Conservation (phyloP, 495 filamentous ascomycete genomes). For the Bacidia rubella region DNA sequence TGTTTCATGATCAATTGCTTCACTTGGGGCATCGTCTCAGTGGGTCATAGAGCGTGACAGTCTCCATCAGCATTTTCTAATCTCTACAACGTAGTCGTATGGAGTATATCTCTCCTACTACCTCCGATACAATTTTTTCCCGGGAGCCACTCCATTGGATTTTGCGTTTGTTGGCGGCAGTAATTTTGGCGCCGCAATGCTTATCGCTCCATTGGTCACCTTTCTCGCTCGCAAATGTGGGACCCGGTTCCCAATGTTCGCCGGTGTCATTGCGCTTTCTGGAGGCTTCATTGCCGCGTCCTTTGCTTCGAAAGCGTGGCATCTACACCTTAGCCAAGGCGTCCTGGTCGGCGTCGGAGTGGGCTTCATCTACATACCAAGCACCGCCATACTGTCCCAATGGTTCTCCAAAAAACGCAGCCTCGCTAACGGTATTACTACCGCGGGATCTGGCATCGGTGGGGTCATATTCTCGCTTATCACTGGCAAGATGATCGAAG, state of each 20-base stretch:
- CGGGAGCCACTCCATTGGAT: conserved; percentile 28
- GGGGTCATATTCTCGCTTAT: conserved; percentile 38
- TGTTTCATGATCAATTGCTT: conserved; percentile 42
- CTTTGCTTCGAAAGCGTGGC: conserved; percentile 34
- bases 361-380: conserved; percentile 37
- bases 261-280: conserved; percentile 30
- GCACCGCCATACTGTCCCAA: conserved; percentile 33
- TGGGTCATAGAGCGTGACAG: conserved; percentile 10
- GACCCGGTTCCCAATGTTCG: conserved; percentile 26
- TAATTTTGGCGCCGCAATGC: conserved; percentile 33
- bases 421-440: conserved; percentile 36
- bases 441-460: conserved; percentile 36
- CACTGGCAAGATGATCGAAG: conserved; percentile 32
- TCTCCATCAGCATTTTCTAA: not conserved
- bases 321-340: conserved; percentile 39
- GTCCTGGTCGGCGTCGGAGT: conserved; percentile 36
- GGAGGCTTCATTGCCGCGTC: conserved; percentile 32
- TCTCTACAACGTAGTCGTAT: conserved; percentile 21
- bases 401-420: conserved; percentile 38
- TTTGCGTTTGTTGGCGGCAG: conserved; percentile 42
- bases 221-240: conserved; percentile 23
- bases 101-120: conserved; percentile 41
- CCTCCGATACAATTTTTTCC: conserved; percentile 29
- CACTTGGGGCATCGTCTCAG: conserved; percentile 42
- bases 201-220: conserved; percentile 37